Base-by-base conservation (phyloP, 352 stramenopile species). In the Thraustochytrium sp. region DNA sequence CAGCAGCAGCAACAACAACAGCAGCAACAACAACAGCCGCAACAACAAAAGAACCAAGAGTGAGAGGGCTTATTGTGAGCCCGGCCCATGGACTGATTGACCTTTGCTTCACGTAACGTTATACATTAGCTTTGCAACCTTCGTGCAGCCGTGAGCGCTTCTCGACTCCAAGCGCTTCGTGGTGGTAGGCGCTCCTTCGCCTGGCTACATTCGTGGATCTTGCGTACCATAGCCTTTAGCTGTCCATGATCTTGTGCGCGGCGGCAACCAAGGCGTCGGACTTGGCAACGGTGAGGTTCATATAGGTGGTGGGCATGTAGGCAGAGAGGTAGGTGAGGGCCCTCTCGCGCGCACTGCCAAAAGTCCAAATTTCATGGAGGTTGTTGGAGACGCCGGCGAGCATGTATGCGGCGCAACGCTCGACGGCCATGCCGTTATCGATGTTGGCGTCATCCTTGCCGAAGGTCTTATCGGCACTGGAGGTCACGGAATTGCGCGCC, bases 371-470 rank as follows among this genome's bases (percentile, higher is more conserved):
- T 31, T 72, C 59, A 26, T 11, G 2, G 21, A 44, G 21, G 40
- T 49, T n/a, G 9, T 49, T 72, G 59, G 59, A 72, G 13, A 72
- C 40, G 40, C 26, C 40, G 11, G 59, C 59, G 11, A 72, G 36
- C 26, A 49, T 44, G 40, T 44, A 31, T 9, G 42, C 31, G 8
- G 31, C 59, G 36, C 59, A 72, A 5, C 59, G 59, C 59, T 72
- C 59, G 36, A 72, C 59, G 34, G 16, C 11, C 59, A 72, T 72
- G 59, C 59, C 59, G 26, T 72, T 72, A 31, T 72, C 59, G 40
- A 72, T 72, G 59, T 72, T 72, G 26, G 42, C 46, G 59, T 72
- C 59, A 1, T 21, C 59, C 9, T 11, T 31, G 21, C 40, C 40
- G 31, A 72, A 72, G 23, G 34, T 72, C 59, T 49, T 72, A 26